phyloP scores from a whole-genome alignment of 495 filamentous ascomycete genomes.

The Talaromyces wortmannii region DNA sequence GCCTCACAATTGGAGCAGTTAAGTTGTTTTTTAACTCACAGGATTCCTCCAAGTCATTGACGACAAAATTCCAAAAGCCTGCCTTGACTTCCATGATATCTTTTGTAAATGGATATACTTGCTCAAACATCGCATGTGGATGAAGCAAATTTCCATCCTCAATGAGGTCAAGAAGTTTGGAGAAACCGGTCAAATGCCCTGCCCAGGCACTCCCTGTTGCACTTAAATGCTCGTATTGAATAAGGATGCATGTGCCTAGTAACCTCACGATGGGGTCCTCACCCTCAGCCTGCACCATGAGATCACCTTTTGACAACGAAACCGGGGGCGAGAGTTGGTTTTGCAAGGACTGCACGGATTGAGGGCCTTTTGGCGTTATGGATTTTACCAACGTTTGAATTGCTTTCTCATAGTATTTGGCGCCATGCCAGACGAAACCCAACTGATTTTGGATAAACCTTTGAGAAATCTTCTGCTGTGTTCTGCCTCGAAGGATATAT shows the following conservation, averaged over 20 bases:
- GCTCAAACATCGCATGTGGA: not conserved
- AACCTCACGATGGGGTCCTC: conserved; percentile 4
- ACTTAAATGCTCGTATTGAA: conserved; percentile 15
- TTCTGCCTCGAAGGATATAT: conserved; percentile 2
- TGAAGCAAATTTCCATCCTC: not conserved
- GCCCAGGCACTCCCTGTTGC: conserved; percentile 12
- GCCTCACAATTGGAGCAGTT: not conserved
- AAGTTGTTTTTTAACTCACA: conserved; percentile 4
- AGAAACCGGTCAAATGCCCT: conserved; percentile 13
- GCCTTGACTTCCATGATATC: conserved; percentile 6
- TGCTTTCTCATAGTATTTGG: conserved; percentile 2
- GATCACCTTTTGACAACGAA: not conserved
- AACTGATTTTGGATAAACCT: conserved; percentile 5
- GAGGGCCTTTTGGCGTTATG: conserved; percentile 8
- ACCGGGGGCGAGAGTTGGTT: not conserved
- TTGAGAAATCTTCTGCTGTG: conserved; percentile 1
- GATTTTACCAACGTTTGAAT: conserved; percentile 12
- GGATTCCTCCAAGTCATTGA: conserved; percentile 13
- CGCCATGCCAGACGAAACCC: conserved; percentile 17
- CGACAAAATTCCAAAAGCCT: conserved; percentile 13
- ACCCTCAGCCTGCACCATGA: not conserved
- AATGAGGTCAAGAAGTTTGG: conserved; percentile 5
- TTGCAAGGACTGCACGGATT: not conserved
- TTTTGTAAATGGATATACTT: not conserved
- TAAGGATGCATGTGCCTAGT: conserved; percentile 12